Base-by-base conservation (phyloP, 129 eudicot species). In the Flaveria linearis region DNA sequence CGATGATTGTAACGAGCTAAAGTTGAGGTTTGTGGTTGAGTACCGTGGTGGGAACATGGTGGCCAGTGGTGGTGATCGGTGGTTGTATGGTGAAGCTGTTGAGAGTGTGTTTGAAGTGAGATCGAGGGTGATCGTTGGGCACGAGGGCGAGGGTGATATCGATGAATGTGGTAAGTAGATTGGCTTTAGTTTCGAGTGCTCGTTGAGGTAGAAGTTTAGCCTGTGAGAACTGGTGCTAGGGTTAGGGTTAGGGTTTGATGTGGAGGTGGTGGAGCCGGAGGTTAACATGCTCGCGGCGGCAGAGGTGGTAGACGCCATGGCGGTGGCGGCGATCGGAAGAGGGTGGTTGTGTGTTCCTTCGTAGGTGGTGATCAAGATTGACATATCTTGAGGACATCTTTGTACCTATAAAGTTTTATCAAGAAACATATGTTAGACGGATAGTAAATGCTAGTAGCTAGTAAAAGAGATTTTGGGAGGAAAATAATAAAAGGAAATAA, bases 281-380 rank as follows among this genome's bases (percentile, higher is more conserved):
- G 85, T 51, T 46, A 91, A 76, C 96, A 90, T 90, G 58, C 75
- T 74, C 5, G 96, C 96, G 8, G 98, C 96, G 0, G 97, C 97
- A 0, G 98, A 84, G 12, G 97, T 90, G 81, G 93, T 93, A 79
- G 97, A 87, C 0, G 98, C 97, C 91, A 89, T 91, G 4, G 96
- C 91, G n/a, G 96, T 90, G 87, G 98, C 98, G 0, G 96, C 82
- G 14, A 85, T 61, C 0, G 98, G 84, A 65, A 92, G 98, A 17
- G 90, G 88, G 74, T 92, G 98, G 90, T 88, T 92, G 76, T 92
- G 98, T 55, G 94, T 86, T 42, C 98, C 98, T 88, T 92, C 98
- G 17, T 92, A 92, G 14, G 98, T 92, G 13, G 98, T 92, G 81
- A 85, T 92, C 81, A 92, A 63, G 42, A 92, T 90, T 11, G 98